Evolutionary conservation across 345 rosid species (phyloP).

Genomic region (Acer saccharum): DNA sequence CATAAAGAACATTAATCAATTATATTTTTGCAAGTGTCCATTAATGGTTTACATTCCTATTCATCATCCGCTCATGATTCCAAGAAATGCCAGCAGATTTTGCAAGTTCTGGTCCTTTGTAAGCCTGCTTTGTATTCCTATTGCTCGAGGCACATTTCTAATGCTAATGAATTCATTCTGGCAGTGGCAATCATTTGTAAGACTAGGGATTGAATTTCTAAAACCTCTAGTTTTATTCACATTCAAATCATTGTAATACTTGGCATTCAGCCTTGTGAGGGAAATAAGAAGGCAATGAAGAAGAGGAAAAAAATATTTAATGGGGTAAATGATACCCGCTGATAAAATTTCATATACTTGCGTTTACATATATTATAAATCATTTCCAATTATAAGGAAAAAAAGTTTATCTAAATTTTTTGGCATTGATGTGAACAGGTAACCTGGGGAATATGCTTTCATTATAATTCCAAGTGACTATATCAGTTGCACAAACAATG

Average conservation of each 20-base stretch:
- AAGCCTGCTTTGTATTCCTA: too few species aligned
- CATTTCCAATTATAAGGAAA: not conserved
- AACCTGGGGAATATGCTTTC: constrained; percentile 38
- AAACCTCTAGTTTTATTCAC: too few species aligned
- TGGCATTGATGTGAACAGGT: constrained; percentile 20
- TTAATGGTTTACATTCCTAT: not conserved
- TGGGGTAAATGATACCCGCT: not conserved
- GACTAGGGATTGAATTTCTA: not conserved
- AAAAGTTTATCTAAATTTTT: not conserved
- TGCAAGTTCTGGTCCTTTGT: too few species aligned
- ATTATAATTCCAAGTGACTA: constrained; percentile 32
- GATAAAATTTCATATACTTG: not conserved
- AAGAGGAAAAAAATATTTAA: too few species aligned
- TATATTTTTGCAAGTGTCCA: not conserved
- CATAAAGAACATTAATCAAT: not conserved
- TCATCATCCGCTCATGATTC: not conserved
- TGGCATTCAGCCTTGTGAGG: too few species aligned
- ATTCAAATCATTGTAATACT: not conserved
- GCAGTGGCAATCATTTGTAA: not conserved
- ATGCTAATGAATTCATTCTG: not conserved
- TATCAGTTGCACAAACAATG: too few species aligned
- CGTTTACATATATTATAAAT: not conserved
- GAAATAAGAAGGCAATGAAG: too few species aligned
- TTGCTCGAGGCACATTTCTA: not conserved
- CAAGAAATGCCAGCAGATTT: too few species aligned